Evolutionary conservation across 192 early-diverging fungal genomes (phyloP).

Genomic region (Mortierella claussenii): DNA sequence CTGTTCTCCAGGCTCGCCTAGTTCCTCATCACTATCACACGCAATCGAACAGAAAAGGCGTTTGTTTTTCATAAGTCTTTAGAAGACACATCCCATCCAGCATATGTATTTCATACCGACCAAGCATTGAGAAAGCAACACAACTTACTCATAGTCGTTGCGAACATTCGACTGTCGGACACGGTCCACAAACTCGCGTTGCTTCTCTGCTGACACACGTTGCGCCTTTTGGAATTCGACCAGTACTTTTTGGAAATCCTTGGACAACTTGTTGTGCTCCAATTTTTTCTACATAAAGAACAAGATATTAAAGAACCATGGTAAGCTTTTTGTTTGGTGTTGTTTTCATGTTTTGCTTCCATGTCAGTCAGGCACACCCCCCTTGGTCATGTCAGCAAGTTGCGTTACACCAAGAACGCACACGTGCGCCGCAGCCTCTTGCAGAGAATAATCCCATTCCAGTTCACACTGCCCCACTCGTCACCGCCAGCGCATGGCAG

Average conservation of each 20-base stretch:
- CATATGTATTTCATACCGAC: too few relatives aligned
- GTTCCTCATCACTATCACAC: slow-evolving; percentile 59
- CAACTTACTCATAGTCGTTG: slow-evolving; percentile 55
- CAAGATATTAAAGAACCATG: not conserved
- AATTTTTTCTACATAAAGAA: slow-evolving; percentile 71
- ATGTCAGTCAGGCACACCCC: not conserved
- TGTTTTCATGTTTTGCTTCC: not conserved
- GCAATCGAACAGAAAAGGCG: too few relatives aligned
- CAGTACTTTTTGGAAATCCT: slow-evolving; percentile 94
- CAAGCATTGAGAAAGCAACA: not conserved
- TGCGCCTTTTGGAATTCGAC: slow-evolving; percentile 90
- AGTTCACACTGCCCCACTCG: too few relatives aligned
- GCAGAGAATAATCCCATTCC: too few relatives aligned
- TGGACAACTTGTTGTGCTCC: slow-evolving; percentile 92
- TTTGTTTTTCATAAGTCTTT: too few relatives aligned
- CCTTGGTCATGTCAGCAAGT: too few relatives aligned
- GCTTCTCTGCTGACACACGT: slow-evolving; percentile 83
- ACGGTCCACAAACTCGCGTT: slow-evolving; percentile 85
- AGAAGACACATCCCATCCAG: too few relatives aligned
- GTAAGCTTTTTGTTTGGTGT: not conserved
- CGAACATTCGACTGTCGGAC: slow-evolving; percentile 64
- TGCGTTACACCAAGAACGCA: too few relatives aligned
- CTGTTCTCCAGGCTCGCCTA: slow-evolving; percentile 58
- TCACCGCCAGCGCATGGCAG: too few relatives aligned
- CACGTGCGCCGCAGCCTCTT: too few relatives aligned